phyloP scores from a whole-genome alignment of 2,329 filamentous ascomycete species.

The Aspergillus fumigatiaffinis region DNA sequence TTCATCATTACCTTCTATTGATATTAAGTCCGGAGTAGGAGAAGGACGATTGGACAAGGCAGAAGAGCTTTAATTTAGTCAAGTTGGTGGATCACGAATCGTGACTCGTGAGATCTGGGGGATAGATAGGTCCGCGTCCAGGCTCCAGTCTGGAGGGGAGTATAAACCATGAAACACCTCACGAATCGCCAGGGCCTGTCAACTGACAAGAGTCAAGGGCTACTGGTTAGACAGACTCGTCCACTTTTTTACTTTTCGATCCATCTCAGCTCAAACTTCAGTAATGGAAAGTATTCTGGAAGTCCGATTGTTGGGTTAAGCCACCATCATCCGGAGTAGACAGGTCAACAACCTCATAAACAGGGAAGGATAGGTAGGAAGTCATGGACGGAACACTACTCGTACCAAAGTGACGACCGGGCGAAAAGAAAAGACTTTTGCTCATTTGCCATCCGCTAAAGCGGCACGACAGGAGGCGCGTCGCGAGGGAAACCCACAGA shows the following conservation, averaged over 20 bases:
- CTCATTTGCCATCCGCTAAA: constrained; percentile 32
- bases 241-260: not conserved
- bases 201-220: no score
- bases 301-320: not conserved
- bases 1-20: not conserved
- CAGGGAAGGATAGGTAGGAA: constrained; percentile 10
- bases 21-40: not conserved
- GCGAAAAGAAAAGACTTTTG: constrained; percentile 27
- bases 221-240: not conserved
- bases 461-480: constrained; percentile 29
- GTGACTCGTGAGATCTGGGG: constrained; percentile 16
- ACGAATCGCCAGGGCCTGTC: not conserved
- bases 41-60: not conserved
- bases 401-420: constrained; percentile 4
- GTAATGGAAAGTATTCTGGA: not conserved
- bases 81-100: constrained; percentile 17
- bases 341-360: constrained; percentile 3
- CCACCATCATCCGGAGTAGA: not conserved
- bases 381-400: constrained; percentile 6
- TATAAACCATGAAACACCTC: not conserved
- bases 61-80: not conserved
- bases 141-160: not conserved
- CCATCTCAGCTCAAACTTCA: not conserved
- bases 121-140: constrained; percentile 5
- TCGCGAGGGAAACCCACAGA: constrained; percentile 24